These are phyloP conservation scores for Nymphaea colorata DNA, from an alignment of 164 flowering plant species.

Conservation along the genomic window DNA sequence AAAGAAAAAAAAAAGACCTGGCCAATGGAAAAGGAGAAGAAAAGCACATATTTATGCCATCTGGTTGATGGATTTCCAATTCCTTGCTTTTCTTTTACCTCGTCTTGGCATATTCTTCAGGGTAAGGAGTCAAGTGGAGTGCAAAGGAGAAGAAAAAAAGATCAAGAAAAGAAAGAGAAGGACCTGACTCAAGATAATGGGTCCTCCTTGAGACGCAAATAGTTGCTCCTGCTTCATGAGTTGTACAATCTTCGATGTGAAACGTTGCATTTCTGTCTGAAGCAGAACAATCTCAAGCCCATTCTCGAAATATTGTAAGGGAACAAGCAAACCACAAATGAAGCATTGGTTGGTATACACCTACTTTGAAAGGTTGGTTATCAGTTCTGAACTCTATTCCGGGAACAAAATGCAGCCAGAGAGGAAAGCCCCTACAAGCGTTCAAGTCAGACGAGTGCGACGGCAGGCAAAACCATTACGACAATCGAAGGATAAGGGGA, in stretches of 20 bases:
- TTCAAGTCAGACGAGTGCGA: neutral
- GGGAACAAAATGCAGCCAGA: slow-evolving; percentile 93
- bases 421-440: slow-evolving; percentile 70
- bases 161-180: slow-evolving; percentile 1
- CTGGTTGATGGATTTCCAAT: neutral
- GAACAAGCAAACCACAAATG: neutral
- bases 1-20: neutral
- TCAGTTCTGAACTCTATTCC: slow-evolving; percentile 80
- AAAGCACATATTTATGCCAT: neutral
- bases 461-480: neutral
- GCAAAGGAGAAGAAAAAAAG: neutral
- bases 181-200: slow-evolving; percentile 98
- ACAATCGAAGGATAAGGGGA: neutral
- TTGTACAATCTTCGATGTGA: slow-evolving; percentile 77
- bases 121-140: neutral
- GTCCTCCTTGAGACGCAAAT: slow-evolving; percentile 98
- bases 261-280: slow-evolving; percentile 86
- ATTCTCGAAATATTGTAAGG: neutral
- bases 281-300: slow-evolving; percentile 3
- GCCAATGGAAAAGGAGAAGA: neutral
- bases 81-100: no score
- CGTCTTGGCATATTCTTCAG: no score
- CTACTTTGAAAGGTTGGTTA: slow-evolving; percentile 88
- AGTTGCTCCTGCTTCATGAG: slow-evolving; percentile 84
- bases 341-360: no score